phyloP scores from a whole-genome alignment of 108 stramenopile genomes.

The Fragilaria radians region DNA sequence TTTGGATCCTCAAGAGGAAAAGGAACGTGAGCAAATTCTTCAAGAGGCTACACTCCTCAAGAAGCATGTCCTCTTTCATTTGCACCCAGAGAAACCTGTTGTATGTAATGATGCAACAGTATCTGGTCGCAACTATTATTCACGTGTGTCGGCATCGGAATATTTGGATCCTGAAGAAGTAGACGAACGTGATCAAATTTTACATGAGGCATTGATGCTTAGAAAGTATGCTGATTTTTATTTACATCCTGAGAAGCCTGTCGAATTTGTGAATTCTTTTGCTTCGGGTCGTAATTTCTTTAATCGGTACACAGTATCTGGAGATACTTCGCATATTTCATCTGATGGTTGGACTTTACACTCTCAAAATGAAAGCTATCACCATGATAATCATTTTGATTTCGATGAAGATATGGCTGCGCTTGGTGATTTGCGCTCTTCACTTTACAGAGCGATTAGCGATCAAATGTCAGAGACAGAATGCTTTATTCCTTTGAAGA shows the following conservation, averaged over 20 bases:
- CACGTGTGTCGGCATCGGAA: constrained; percentile 31
- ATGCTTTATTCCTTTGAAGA: not conserved
- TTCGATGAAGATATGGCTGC: constrained; percentile 36
- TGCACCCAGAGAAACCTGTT: constrained; percentile 38
- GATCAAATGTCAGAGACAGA: not conserved
- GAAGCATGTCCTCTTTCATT: constrained; percentile 30
- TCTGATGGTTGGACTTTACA: not conserved
- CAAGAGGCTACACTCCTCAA: constrained; percentile 20
- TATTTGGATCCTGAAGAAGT: constrained; percentile 13
- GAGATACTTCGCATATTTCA: constrained; percentile 15
- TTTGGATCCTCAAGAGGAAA: no score
- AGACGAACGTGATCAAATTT: constrained; percentile 18
- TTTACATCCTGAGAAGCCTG: no score
- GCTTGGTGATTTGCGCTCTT: constrained; percentile 22
- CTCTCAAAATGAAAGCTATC: not conserved
- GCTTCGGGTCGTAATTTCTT: constrained; percentile 32
- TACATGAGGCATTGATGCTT: constrained; percentile 24
- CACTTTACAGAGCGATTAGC: not conserved
- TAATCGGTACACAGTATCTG: no score
- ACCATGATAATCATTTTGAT: constrained; percentile 39
- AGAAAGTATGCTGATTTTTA: constrained; percentile 49
- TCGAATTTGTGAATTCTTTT: constrained; percentile 5
- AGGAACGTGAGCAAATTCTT: constrained; percentile 8
- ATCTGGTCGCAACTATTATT: constrained; percentile 48
- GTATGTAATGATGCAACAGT: constrained; percentile 11